Evolutionary conservation across 352 stramenopile genomes (phyloP), one percentile per base, ranked within the genome.

Genomic region (Phytophthora megakarya): DNA sequence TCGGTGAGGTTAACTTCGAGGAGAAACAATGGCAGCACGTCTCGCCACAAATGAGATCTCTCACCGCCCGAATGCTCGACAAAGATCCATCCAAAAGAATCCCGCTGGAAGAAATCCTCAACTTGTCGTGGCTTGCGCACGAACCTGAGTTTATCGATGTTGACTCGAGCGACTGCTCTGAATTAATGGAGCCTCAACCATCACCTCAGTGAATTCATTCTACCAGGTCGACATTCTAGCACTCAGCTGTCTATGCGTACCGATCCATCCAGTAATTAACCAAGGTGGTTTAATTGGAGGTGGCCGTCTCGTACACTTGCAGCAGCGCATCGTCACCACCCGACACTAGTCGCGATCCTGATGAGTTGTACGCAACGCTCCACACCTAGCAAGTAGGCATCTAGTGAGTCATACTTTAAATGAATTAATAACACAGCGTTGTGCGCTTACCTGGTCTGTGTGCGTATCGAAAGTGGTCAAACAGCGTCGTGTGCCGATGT

Each of bases 381-480:
- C 90, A 97, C 22, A 97, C 88, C 83, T 95, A 63, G 6, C 45
- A 63, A 45, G 38, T 13, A 32, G 37, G 23, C 26, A 26, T 45
- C 1, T 26, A 1, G 32, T 58, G 58, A 66, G 52, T 19, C 15
- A 49, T n/a, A 33, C 16, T 48, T 42, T 33, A 23, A 30, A 33
- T 42, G 5, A 67, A 19, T 59, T 4, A 50, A 37, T 9, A 53
- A 12, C 22, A 26, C 25, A 58, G 3, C 19, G 61, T 47, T 12
- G 5, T 44, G 11, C 44, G 11, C 32, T 15, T 70, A 93, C 87
- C 78, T 97, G 90, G 54, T 97, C 90, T 39, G 78, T 94, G 75
- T 97, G 90, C 23, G 80, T 88, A 47, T 97, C 90, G 63, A 97
- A 97, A 8, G 84, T 97, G 21, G 92, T 89, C 33, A 97, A 73